Percentiles rank a stretch among this genome's conserved stretches.
Conservation (phyloP, 2,329 filamentous ascomycete species). For the Xylogone sp. region DNA sequence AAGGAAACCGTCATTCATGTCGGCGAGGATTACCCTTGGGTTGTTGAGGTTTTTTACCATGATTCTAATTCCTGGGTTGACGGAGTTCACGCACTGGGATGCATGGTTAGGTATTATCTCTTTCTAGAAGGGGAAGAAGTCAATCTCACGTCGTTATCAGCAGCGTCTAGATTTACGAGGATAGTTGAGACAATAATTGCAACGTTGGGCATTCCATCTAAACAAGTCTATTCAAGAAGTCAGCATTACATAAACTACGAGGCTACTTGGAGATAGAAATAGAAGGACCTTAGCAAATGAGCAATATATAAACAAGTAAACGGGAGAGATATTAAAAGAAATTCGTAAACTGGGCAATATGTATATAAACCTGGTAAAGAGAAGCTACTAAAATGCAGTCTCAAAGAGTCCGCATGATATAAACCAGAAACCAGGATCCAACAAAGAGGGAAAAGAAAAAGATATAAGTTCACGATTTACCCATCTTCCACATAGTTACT, state of each 20-base stretch:
- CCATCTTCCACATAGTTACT: background rate
- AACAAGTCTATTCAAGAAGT: background rate
- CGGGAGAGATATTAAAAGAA: background rate
- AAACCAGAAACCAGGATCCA: background rate
- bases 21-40: background rate
- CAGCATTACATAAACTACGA: background rate
- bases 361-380: background rate
- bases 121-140: background rate
- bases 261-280: background rate
- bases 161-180: background rate
- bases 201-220: background rate
- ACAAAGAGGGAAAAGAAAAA: background rate
- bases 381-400: background rate
- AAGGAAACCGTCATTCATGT: background rate
- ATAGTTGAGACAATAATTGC: background rate
- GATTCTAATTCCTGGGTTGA: background rate
- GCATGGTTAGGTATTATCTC: background rate
- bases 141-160: background rate
- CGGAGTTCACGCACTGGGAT: background rate
- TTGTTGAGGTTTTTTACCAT: background rate
- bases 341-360: background rate
- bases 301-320: background rate
- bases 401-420: background rate
- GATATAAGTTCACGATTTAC: background rate
- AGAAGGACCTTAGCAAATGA: background rate